Percentiles rank a stretch among this genome's conserved stretches.
Conservation (phyloP, 345 rosid genomes). For the Salix exigua region DNA sequence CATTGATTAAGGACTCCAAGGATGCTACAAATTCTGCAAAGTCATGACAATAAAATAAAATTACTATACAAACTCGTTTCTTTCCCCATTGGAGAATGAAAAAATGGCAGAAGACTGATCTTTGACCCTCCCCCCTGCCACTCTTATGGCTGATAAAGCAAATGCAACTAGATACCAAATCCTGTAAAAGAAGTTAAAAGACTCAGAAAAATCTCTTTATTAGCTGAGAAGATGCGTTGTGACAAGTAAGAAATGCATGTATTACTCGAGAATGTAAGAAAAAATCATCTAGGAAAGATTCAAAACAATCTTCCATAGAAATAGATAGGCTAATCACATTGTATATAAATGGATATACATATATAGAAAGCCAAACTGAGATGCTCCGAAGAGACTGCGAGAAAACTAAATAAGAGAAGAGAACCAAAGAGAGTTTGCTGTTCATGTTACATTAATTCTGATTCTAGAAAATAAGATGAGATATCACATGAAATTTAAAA, state of each 20-base stretch:
- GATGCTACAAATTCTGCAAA: slow-evolving; percentile 76
- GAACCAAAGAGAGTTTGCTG: too few relatives aligned
- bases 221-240: slow-evolving; percentile 1
- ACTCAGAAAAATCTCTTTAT: not conserved
- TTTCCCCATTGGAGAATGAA: not conserved
- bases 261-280: too few relatives aligned
- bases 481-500: too few relatives aligned
- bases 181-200: slow-evolving; percentile 35
- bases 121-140: not conserved
- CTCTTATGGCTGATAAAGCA: slow-evolving; percentile 1
- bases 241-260: not conserved
- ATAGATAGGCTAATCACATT: too few relatives aligned
- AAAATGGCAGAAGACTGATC: not conserved
- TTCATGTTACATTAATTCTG: too few relatives aligned
- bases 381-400: too few relatives aligned
- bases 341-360: too few relatives aligned
- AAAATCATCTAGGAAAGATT: not conserved
- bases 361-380: too few relatives aligned
- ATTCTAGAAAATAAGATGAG: too few relatives aligned
- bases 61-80: too few relatives aligned
- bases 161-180: slow-evolving; percentile 51
- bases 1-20: slow-evolving; percentile 65
- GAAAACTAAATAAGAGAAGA: too few relatives aligned
- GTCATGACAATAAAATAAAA: not conserved
- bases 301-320: not conserved